phyloP scores from a whole-genome alignment of 345 rosid species.

The Syzygium jambos region DNA sequence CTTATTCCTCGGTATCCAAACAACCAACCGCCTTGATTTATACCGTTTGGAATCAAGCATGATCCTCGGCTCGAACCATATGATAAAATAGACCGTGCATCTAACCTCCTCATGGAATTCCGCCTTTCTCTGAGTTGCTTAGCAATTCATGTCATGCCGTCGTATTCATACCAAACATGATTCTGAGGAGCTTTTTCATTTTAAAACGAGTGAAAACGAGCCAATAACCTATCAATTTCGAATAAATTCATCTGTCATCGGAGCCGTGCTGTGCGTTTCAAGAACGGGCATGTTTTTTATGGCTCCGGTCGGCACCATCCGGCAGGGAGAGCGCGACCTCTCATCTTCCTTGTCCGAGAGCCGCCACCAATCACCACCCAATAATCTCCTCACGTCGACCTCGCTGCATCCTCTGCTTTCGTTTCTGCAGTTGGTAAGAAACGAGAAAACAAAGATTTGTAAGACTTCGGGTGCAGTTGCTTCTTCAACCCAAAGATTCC shows the following conservation, averaged over 20 bases:
- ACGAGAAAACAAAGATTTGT: background rate
- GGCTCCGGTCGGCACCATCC: background rate
- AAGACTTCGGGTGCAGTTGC: background rate
- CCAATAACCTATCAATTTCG: background rate
- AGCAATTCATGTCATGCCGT: background rate
- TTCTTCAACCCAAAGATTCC: background rate
- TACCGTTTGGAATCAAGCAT: background rate
- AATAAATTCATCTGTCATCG: background rate
- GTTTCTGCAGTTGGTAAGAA: background rate
- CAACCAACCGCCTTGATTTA: background rate
- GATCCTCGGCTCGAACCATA: accelerated
- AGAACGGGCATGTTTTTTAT: background rate
- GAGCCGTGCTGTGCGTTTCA: background rate
- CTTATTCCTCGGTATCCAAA: background rate
- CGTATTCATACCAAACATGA: background rate
- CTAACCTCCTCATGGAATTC: background rate
- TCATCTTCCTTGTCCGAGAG: background rate
- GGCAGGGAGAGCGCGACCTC: background rate
- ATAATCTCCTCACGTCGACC: background rate
- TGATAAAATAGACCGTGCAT: background rate
- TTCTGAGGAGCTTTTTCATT: background rate
- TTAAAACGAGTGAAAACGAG: background rate
- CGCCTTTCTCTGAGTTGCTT: accelerated
- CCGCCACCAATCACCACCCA: background rate
- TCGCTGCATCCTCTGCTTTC: background rate